Evolutionary conservation across 1,284 basidiomycete genomes (phyloP), one percentile per base, ranked within the genome.

Genomic region (Irpex lacteus): DNA sequence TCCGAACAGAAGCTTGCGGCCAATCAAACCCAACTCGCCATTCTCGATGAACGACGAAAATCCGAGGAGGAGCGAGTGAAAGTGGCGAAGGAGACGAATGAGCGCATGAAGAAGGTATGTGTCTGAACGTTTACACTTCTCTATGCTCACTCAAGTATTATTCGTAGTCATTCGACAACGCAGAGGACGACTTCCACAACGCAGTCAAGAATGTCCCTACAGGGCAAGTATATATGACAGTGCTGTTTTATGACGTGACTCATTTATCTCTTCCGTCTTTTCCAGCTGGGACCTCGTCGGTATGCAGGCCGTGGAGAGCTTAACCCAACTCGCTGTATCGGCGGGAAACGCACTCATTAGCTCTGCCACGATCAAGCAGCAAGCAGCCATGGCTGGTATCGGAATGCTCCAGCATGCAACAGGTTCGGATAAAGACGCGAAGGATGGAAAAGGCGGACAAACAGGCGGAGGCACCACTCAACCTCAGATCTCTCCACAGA

Each of bases 101-200:
- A 59, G 7, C 58, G 34, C 15, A 36, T 59, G 19, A 49, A 60
- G 47, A 52, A 47, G 38, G 59, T 59, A 44, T n/a, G 58, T 44
- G 26, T 26, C 26, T 26, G 26, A 26, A 26, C 26, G 26, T 26
- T 26, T 26, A 26, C 32, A 60, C 47, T 18, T 19, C 13, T 34
- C 18, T 8, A 21, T 21, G 50, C 18, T 21, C 13, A 52, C 50
- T 26, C 26, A 26, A 26, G 26, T 8, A 52, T 18, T n/a, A 7
- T 52, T 19, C 6, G 34, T 18, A 60, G 59, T 19, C 59, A 9
- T 60, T 60, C 26, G 26, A 26, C 15, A 52, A 52, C 13, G 59
- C 59, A 19, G 59, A 60, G 26, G 26, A 49, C 6, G 59, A 60
- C 47, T 60, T 60, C 47, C 59, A 60, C 47, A 26, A 52, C 18